phyloP scores from a whole-genome alignment of 1,284 basidiomycete genomes.

The Rhodotorula sp. region DNA sequence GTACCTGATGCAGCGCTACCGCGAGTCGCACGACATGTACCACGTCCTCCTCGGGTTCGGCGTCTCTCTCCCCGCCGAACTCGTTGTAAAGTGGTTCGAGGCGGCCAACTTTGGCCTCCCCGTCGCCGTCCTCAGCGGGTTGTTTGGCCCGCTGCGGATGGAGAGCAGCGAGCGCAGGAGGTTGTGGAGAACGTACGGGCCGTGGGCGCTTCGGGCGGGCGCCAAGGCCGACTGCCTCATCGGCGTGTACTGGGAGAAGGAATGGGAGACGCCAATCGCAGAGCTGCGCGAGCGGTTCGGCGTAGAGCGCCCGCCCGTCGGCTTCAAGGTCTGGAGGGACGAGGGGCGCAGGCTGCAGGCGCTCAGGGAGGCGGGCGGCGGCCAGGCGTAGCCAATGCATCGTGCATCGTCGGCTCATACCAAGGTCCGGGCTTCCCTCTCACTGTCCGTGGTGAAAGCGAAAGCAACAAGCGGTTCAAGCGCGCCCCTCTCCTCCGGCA shows the following conservation, averaged over 20 bases:
- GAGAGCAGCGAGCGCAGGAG: constrained; percentile 55
- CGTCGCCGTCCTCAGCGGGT: constrained; percentile 77
- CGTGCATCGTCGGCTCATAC: too few species aligned
- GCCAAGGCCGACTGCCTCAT: constrained; percentile 71
- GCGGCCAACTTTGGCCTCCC: constrained; percentile 90
- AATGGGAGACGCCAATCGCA: constrained; percentile 81
- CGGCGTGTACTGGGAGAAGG: constrained; percentile 91
- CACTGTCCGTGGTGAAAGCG: too few species aligned
- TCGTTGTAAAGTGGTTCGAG: constrained; percentile 96
- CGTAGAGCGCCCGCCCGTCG: constrained; percentile 56
- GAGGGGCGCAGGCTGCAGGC: constrained; percentile 50
- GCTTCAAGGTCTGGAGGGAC: constrained; percentile 53
- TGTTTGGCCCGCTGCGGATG: constrained; percentile 63
- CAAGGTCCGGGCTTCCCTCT: too few species aligned
- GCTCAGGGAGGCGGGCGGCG: constrained; percentile 33
- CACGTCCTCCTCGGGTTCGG: constrained; percentile 51
- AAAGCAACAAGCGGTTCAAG: background rate
- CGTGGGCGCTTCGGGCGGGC: constrained; percentile 83
- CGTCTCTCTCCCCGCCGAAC: constrained; percentile 82
- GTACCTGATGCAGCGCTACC: constrained; percentile 96
- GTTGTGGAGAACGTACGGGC: constrained; percentile 75
- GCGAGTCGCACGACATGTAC: constrained; percentile 60
- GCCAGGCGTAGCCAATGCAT: too few species aligned
- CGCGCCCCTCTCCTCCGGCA: background rate
- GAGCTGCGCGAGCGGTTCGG: constrained; percentile 80